Percentiles rank a stretch among this genome's conserved stretches.
Conservation (phyloP, 352 stramenopile species). For the Globisporangium perplexum region DNA sequence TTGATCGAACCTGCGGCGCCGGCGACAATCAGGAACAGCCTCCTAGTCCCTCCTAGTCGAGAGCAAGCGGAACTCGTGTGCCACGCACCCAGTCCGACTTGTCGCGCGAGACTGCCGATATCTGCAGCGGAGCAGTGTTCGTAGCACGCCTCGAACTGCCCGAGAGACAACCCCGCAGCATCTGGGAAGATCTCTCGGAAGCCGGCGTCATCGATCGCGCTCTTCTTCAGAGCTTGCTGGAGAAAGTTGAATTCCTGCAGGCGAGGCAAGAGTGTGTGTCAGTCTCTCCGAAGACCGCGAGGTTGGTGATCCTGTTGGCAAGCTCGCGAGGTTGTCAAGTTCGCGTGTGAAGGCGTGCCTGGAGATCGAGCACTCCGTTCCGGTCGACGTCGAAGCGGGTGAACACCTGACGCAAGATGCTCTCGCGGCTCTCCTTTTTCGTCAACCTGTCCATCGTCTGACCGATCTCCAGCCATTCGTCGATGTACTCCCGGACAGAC, state of each 20-base stretch:
- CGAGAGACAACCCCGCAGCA: slow-evolving; percentile 18
- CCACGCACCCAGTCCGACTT: slow-evolving; percentile 36
- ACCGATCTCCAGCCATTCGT: slow-evolving; percentile 15
- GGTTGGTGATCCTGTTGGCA: background rate
- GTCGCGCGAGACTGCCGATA: slow-evolving; percentile 23
- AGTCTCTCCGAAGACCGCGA: background rate
- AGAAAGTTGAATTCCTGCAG: slow-evolving; percentile 54
- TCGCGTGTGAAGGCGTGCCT: slow-evolving; percentile 15
- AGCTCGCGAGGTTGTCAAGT: too few species aligned
- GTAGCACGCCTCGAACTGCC: slow-evolving; percentile 34
- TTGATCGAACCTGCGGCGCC: slow-evolving; percentile 25
- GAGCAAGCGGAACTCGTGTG: background rate
- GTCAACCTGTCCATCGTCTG: slow-evolving; percentile 19
- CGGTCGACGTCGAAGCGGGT: slow-evolving; percentile 33
- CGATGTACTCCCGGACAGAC: slow-evolving; percentile 29
- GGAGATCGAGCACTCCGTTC: slow-evolving; percentile 29
- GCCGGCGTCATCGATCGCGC: slow-evolving; percentile 27
- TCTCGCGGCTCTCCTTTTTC: slow-evolving; percentile 37
- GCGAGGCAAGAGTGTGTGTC: background rate
- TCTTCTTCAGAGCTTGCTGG: slow-evolving; percentile 39
- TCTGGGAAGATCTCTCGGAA: slow-evolving; percentile 35
- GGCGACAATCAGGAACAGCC: background rate
- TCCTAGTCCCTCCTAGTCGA: background rate
- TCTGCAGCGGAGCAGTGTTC: slow-evolving; percentile 29
- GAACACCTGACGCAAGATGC: slow-evolving; percentile 33